phyloP scores from a whole-genome alignment of 371 early-diverging fungal species.

The Mortierella sp. region DNA sequence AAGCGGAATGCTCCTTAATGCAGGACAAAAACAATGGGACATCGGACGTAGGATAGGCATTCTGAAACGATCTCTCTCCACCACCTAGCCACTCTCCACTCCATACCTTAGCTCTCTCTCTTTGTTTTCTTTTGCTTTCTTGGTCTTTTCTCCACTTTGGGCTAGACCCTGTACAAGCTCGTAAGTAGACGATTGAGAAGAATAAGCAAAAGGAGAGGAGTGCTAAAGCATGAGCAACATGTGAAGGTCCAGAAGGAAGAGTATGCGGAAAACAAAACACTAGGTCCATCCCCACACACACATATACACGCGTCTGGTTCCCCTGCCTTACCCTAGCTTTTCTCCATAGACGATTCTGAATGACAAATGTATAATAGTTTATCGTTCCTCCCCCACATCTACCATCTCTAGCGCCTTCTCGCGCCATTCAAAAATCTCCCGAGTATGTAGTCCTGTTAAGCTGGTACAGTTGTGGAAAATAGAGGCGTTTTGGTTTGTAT shows the following conservation, averaged over 20 bases:
- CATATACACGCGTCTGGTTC: neutral
- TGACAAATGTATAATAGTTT: neutral
- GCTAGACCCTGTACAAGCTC: neutral
- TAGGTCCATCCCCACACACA: neutral
- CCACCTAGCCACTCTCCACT: too few relatives aligned
- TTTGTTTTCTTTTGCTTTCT: neutral
- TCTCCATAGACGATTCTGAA: neutral
- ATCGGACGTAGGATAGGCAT: neutral
- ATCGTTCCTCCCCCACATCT: neutral
- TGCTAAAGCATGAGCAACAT: neutral
- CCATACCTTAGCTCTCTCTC: neutral
- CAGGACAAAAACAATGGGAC: neutral
- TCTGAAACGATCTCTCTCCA: too few relatives aligned
- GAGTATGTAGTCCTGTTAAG: neutral
- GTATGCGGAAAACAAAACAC: neutral
- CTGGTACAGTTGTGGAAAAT: neutral
- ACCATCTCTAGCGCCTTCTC: neutral
- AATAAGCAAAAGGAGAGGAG: neutral
- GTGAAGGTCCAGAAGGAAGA: neutral
- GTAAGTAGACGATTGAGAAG: neutral
- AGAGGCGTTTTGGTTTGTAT: too few relatives aligned
- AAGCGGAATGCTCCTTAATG: neutral
- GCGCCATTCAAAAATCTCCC: neutral
- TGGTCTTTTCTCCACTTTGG: neutral
- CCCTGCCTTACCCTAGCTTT: neutral